phyloP scores from a whole-genome alignment of 805 yeast species.

The Myxozyma lipomycoides region DNA sequence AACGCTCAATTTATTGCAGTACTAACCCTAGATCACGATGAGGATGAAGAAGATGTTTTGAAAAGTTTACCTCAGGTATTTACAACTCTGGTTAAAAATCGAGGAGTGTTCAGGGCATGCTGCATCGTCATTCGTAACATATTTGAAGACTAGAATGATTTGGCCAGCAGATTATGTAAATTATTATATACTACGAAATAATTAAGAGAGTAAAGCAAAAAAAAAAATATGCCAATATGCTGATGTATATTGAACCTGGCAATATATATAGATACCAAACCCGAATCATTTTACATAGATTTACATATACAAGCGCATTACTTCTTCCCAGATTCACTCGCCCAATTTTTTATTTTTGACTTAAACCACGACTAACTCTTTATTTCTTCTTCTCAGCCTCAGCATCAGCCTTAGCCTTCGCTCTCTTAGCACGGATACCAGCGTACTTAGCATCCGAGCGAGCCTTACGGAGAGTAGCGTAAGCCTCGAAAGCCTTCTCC shows the following conservation, averaged over 20 bases:
- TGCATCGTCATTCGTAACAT: constrained; percentile 15
- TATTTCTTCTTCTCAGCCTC: constrained; percentile 96
- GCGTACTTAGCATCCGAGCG: constrained; percentile 88
- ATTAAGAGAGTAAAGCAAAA: too few relatives aligned
- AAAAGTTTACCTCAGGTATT: constrained; percentile 12
- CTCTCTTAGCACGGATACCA: constrained; percentile 98
- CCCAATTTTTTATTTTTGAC: too few relatives aligned
- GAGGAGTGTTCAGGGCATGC: constrained; percentile 18
- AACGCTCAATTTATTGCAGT: neutral
- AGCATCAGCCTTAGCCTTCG: constrained; percentile 94
- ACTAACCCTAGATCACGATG: constrained; percentile 12
- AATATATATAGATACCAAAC: neutral
- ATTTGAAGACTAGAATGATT: constrained; percentile 11
- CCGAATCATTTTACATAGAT: neutral
- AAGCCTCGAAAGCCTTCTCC: constrained; percentile 73
- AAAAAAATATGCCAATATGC: too few relatives aligned
- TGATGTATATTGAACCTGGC: neutral
- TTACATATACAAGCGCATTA: constrained; percentile 6
- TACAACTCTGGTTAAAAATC: constrained; percentile 5
- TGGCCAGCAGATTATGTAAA: neutral
- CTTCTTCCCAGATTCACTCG: too few relatives aligned
- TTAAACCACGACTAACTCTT: neutral
- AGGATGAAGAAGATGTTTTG: constrained; percentile 7
- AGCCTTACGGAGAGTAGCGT: constrained; percentile 91
- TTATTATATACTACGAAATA: neutral